Conservation (phyloP, 805 yeast genomes). For the Wickerhamomyces mucosus region DNA sequence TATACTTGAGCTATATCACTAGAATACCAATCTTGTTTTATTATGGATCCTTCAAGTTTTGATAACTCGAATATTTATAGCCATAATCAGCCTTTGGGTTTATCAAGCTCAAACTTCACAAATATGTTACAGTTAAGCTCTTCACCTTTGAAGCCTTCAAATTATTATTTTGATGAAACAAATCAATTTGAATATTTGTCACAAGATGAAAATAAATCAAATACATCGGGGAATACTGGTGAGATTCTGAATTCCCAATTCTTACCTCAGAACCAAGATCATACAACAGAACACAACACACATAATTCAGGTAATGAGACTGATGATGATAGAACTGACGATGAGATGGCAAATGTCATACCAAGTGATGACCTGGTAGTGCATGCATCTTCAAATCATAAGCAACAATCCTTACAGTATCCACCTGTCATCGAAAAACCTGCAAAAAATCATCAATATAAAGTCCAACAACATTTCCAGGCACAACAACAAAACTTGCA, state of each 20-base stretch:
- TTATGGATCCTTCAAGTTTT: too few species aligned
- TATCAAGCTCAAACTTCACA: too few species aligned
- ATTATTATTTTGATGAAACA: slow-evolving; percentile 7
- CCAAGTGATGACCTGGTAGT: not conserved
- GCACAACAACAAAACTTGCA: slow-evolving; percentile 25
- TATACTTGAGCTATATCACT: too few species aligned
- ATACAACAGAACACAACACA: not conserved
- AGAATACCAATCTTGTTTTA: too few species aligned
- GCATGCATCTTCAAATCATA: slow-evolving; percentile 1
- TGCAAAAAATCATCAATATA: slow-evolving; percentile 2
- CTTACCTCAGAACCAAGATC: too few species aligned
- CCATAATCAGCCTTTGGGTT: too few species aligned
- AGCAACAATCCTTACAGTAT: slow-evolving; percentile 4
- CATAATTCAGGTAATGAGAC: not conserved
- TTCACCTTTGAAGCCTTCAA: slow-evolving; percentile 13
- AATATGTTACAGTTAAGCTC: too few species aligned
- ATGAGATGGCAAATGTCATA: not conserved
- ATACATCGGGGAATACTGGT: not conserved
- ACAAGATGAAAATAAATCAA: not conserved
- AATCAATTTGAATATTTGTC: too few species aligned
- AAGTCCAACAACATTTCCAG: slow-evolving; percentile 22
- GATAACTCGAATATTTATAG: too few species aligned
- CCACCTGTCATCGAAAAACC: slow-evolving; percentile 22
- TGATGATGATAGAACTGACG: slow-evolving; percentile 1
- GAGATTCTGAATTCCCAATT: too few species aligned